phyloP scores from a whole-genome alignment of 2,329 filamentous ascomycete species.

The Talaromyces sp. region DNA sequence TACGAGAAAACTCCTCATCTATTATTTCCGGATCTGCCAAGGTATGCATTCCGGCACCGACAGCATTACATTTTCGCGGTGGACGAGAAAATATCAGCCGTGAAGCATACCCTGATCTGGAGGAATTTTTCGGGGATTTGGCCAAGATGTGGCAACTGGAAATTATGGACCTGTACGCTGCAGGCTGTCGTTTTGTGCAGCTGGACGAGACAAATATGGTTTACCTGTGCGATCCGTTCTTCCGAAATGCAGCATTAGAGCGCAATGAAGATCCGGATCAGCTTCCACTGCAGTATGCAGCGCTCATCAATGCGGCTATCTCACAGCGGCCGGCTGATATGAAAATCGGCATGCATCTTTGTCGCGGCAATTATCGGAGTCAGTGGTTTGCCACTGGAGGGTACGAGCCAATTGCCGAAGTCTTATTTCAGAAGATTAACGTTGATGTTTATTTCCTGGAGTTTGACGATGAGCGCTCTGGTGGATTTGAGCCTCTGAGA shows the following conservation, averaged over 20 bases:
- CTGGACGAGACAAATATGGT: constrained; percentile 61
- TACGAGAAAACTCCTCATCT: constrained; percentile 1
- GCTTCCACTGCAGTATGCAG: not conserved
- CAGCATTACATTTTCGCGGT: constrained; percentile 22
- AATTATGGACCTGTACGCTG: constrained; percentile 54
- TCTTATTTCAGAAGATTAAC: constrained; percentile 57
- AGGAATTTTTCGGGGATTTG: constrained; percentile 59
- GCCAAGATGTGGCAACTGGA: constrained; percentile 58
- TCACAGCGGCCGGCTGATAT: constrained; percentile 63
- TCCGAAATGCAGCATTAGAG: constrained; percentile 55
- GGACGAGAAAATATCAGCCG: not conserved
- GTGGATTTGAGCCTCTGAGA: constrained; percentile 60
- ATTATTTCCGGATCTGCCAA: not conserved
- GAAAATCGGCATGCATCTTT: constrained; percentile 70
- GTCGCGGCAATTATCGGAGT: constrained; percentile 59
- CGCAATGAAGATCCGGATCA: not conserved
- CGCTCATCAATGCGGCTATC: constrained; percentile 56
- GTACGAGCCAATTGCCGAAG: constrained; percentile 62
- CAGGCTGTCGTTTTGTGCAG: constrained; percentile 58
- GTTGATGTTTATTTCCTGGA: constrained; percentile 64
- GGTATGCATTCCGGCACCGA: constrained; percentile 47
- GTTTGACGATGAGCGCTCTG: constrained; percentile 59
- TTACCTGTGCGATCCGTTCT: constrained; percentile 56
- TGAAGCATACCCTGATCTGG: constrained; percentile 49
- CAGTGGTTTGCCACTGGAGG: constrained; percentile 55